A percentile compares a stretch with the other conserved stretches of the same genome.
phyloP scores from a whole-genome alignment of 2,329 filamentous ascomycete species.

The Claviceps lovelessii region DNA sequence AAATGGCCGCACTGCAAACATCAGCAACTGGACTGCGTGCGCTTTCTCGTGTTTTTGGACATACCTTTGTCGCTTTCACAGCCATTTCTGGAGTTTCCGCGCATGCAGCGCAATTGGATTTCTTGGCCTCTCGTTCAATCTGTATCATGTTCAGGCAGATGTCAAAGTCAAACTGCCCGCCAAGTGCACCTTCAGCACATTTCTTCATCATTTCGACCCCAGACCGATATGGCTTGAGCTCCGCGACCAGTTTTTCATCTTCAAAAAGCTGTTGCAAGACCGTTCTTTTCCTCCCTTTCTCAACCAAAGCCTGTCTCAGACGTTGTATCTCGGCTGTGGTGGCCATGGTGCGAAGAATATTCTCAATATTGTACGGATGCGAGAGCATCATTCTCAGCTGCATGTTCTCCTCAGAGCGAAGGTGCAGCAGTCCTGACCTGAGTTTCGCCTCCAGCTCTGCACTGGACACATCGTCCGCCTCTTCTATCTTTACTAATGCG shows the following conservation, averaged over 20 bases:
- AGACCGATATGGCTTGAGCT: conserved; percentile 3
- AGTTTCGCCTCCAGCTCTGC: background rate
- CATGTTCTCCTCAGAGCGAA: background rate
- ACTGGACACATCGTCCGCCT: background rate
- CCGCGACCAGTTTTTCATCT: background rate
- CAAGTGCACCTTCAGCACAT: conserved; percentile 6
- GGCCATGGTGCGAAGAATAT: conserved; percentile 7
- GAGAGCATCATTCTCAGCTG: conserved; percentile 8
- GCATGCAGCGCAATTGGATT: conserved; percentile 7
- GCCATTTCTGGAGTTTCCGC: background rate
- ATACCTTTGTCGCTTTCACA: background rate
- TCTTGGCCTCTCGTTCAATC: conserved; percentile 4
- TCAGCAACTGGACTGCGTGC: conserved; percentile 5
- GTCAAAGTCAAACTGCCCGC: conserved; percentile 9
- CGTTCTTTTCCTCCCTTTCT: background rate
- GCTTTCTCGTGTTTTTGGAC: background rate
- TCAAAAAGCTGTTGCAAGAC: conserved; percentile 6
- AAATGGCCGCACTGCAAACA: conserved; percentile 18
- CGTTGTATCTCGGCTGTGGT: background rate
- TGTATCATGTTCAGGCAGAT: conserved; percentile 5
- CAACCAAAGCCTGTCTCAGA: background rate
- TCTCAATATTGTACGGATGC: conserved; percentile 17
- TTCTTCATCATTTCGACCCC: conserved; percentile 7
- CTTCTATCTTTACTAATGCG: background rate
- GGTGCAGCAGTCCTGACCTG: background rate